A percentile compares a stretch with the other conserved stretches of the same genome.
Evolutionary conservation across 441 rosid species (phyloP).

Genomic region (Populus hybrid): DNA sequence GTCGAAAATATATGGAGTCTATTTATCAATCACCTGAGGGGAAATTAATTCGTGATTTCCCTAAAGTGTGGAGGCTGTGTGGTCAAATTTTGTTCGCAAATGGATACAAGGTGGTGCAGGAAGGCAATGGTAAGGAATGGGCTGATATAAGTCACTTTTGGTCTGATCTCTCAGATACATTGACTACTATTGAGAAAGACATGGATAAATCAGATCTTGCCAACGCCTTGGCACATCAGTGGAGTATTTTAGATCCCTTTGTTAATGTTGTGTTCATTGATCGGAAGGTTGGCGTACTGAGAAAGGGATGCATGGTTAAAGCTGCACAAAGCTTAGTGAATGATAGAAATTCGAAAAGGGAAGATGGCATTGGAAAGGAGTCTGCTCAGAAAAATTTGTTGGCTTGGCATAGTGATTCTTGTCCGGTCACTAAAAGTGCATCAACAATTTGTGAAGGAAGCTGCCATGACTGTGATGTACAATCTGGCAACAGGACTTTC

Average conservation of each 20-base stretch:
- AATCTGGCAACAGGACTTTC: constrained; percentile 28
- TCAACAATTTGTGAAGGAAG: constrained; percentile 40
- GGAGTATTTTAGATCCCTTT: constrained; percentile 89
- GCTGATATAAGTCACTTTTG: constrained; percentile 61
- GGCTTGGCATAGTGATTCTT: constrained; percentile 26
- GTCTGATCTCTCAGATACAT: constrained; percentile 56
- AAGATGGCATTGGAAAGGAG: constrained; percentile 20
- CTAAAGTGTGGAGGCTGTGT: constrained; percentile 71
- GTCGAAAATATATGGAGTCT: constrained; percentile 54
- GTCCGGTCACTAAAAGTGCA: constrained; percentile 40
- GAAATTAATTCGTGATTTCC: constrained; percentile 64
- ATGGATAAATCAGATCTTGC: constrained; percentile 37
- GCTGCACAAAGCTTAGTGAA: constrained; percentile 43
- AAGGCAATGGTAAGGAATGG: constrained; percentile 57
- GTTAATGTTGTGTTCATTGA: constrained; percentile 65
- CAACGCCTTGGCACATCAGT: constrained; percentile 47
- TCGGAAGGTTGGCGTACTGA: constrained; percentile 71
- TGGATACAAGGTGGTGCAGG: constrained; percentile 35
- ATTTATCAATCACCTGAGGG: constrained; percentile 68
- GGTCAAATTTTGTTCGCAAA: constrained; percentile 52
- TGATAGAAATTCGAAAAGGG: constrained; percentile 27
- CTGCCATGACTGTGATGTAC: constrained; percentile 37
- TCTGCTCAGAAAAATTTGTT: constrained; percentile 27
- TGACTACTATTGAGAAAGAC: constrained; percentile 58
- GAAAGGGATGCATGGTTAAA: constrained; percentile 70